A percentile compares a stretch with the other conserved stretches of the same genome.
Conservation (phyloP, 306 rosid species). For the Rubus parviflorus region DNA sequence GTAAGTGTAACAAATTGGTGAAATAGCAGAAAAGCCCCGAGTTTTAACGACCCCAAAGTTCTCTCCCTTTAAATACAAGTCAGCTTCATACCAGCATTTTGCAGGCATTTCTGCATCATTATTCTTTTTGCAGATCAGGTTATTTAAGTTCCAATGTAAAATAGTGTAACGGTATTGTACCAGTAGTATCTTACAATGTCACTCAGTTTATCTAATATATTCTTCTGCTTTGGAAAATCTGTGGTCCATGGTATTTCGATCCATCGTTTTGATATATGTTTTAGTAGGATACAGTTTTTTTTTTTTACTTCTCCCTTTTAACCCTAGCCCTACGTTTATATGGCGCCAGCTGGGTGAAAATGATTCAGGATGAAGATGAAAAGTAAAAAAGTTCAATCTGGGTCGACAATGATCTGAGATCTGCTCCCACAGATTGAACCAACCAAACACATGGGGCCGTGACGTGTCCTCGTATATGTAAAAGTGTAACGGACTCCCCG, state of each 20-base stretch:
- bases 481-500: neutral
- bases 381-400: neutral
- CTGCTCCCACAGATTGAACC: neutral
- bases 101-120: conserved; percentile 24
- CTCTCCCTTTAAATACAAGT: neutral
- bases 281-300: neutral
- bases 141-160: neutral
- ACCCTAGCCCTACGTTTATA: too few species aligned
- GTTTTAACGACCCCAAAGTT: neutral
- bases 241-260: neutral
- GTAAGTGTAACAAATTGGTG: conserved; percentile 21
- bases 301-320: neutral
- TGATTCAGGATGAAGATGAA: too few species aligned
- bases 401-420: neutral
- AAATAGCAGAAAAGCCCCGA: conserved; percentile 11
- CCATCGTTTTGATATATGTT: neutral
- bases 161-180: conserved; percentile 8
- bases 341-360: too few species aligned
- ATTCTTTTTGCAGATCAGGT: conserved; percentile 18
- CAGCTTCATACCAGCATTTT: conserved; percentile 9
- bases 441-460: neutral
- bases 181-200: neutral
- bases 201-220: neutral
- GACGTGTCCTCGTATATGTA: neutral
- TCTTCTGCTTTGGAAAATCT: neutral